These are phyloP conservation scores for Fraxinus greggii DNA, from an alignment of 305 asterid genomes.

Conservation along the genomic window DNA sequence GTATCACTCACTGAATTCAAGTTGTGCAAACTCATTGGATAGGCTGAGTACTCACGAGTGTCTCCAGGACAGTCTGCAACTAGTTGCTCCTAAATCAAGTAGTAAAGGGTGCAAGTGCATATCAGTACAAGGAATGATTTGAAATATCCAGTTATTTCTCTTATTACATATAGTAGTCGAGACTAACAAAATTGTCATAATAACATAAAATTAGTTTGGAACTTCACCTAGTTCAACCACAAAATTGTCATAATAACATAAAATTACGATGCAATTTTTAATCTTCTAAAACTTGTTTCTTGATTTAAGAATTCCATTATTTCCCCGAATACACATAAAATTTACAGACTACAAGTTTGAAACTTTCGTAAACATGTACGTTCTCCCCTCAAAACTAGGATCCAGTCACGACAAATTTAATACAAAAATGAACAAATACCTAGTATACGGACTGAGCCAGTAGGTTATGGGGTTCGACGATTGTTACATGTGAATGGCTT, in stretches of 20 bases:
- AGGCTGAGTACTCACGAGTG: not conserved
- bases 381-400: not conserved
- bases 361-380: not conserved
- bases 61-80: not conserved
- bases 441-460: not conserved
- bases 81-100: not conserved
- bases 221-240: not conserved
- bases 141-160: not conserved
- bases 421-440: not conserved
- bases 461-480: not conserved
- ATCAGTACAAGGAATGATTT: not conserved
- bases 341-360: not conserved
- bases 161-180: not conserved
- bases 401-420: not conserved
- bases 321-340: not conserved
- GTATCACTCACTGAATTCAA: not conserved
- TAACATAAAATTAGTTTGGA: not conserved
- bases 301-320: not conserved
- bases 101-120: not conserved
- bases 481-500: not conserved
- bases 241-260: not conserved
- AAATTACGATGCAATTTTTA: not conserved
- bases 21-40: not conserved
- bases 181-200: not conserved
- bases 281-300: not conserved